Conservation (phyloP, 768 basidiomycete species). For the Amanita inopinata region DNA sequence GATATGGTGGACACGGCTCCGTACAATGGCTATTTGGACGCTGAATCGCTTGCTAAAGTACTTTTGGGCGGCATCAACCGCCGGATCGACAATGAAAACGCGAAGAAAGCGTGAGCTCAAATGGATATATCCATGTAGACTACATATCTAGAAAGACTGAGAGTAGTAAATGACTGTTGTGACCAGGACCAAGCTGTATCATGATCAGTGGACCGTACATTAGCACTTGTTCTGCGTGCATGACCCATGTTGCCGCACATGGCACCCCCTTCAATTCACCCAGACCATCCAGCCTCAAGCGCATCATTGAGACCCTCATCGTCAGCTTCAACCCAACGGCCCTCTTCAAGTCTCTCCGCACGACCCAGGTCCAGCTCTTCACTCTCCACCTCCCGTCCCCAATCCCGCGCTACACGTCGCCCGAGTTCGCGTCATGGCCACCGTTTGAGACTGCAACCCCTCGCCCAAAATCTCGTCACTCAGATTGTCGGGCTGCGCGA, state of each 20-base stretch:
- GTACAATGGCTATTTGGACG: slow-evolving; percentile 32
- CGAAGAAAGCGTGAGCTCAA: neutral
- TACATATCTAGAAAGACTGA: too few species aligned
- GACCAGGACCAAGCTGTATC: too few species aligned
- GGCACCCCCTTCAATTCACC: slow-evolving; percentile 2
- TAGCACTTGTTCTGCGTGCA: neutral
- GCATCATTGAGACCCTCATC: slow-evolving; percentile 35
- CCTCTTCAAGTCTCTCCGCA: slow-evolving; percentile 21
- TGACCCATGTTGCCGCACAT: neutral
- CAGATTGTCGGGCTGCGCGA: slow-evolving; percentile 43
- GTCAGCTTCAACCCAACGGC: slow-evolving; percentile 27
- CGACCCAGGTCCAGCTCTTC: slow-evolving; percentile 27
- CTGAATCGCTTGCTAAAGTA: slow-evolving; percentile 47
- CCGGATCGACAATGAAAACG: slow-evolving; percentile 14
- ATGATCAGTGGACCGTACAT: neutral
- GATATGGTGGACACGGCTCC: slow-evolving; percentile 70
- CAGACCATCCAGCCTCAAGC: slow-evolving; percentile 29
- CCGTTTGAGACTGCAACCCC: slow-evolving; percentile 43
- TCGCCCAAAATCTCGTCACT: slow-evolving; percentile 42
- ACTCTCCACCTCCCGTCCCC: slow-evolving; percentile 23
- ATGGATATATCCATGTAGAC: too few species aligned
- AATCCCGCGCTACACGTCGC: slow-evolving; percentile 34
- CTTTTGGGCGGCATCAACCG: slow-evolving; percentile 61
- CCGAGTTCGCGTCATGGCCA: slow-evolving; percentile 9
- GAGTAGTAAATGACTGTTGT: too few species aligned